Conservation (phyloP, 2,329 filamentous ascomycete species). For the Aureobasidium sp. region DNA sequence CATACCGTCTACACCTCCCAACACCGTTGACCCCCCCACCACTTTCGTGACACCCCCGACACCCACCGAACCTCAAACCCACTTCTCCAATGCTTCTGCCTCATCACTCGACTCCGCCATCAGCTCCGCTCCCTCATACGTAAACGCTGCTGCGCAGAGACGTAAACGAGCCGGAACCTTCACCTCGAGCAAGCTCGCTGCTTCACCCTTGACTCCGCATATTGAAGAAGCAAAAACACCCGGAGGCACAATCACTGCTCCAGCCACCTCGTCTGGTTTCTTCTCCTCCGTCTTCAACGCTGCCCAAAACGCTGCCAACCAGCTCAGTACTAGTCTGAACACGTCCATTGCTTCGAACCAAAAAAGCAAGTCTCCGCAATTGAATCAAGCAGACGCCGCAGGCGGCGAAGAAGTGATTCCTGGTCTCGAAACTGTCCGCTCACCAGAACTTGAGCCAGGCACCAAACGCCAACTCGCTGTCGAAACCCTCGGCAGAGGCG, state of each 20-base stretch:
- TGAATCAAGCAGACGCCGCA: slow-evolving; percentile 20
- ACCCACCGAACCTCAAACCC: slow-evolving; percentile 27
- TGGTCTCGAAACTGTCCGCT: slow-evolving; percentile 16
- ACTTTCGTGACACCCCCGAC: slow-evolving; percentile 58
- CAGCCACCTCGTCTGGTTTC: slow-evolving; percentile 53
- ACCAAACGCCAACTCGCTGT: slow-evolving; percentile 61
- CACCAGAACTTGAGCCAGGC: slow-evolving; percentile 36
- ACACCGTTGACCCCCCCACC: slow-evolving; percentile 37
- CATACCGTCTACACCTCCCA: slow-evolving; percentile 35
- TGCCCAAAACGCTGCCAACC: slow-evolving; percentile 82
- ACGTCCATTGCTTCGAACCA: slow-evolving; percentile 48
- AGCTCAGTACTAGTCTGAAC: slow-evolving; percentile 63
- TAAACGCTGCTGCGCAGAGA: slow-evolving; percentile 9
- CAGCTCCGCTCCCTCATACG: slow-evolving; percentile 2
- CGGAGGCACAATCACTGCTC: slow-evolving; percentile 42
- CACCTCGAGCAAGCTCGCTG: slow-evolving; percentile 68
- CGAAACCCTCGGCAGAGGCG: slow-evolving; percentile 79
- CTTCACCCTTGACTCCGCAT: slow-evolving; percentile 62
- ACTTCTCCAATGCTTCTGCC: slow-evolving; percentile 11
- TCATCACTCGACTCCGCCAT: background rate
- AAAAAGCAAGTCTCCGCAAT: slow-evolving; percentile 33
- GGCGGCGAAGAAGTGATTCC: slow-evolving; percentile 36
- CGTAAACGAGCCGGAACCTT: slow-evolving; percentile 11
- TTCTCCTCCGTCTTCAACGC: slow-evolving; percentile 90
- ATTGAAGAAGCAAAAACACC: slow-evolving; percentile 59